Base-by-base conservation (phyloP, 768 basidiomycete genomes). In the Grammothele lineata region DNA sequence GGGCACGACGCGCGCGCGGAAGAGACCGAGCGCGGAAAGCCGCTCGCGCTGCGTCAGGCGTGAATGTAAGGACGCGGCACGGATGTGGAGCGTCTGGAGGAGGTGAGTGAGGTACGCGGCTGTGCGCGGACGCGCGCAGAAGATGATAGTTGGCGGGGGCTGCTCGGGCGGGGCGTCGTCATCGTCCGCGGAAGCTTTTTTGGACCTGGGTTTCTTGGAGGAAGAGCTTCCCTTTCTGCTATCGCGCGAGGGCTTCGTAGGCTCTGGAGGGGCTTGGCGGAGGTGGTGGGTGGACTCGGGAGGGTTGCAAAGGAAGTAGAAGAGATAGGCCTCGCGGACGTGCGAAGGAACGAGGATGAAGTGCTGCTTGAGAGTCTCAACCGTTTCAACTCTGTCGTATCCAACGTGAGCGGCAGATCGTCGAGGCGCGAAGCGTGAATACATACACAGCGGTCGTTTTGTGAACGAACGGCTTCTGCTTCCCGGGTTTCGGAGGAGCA, bases 131-230 rank as follows among this genome's bases (percentile, higher is more conserved):
- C 83, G 85, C 17, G 77, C 78, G 65, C 82, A 93, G 67, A 98
- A 99, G 53, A 99, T 92, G 56, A 99, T 97, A 18, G 94, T 98
- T 1, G 93, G 90, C 15, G 96, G 96, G 2, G 94, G 91, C 53
- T 87, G 85, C 33, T 76, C 73, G 26, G 80, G 73, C n/a, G n/a
- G n/a, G 19, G 77, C 75, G 4, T 75, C 74, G 11, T 77, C 74
- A 17, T 75, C 74, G 36, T 70, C 70, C 23, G 47, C 54, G 7
- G 53, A 37, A 9, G 43, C 14, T 45, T 60, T 59, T 69, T 75
- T 50, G 36, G 66, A 47, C 49, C 58, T 61, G 45, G 60, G 44
- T 40, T 71, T 67, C 23, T 65, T 60, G 32, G 63, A 59, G 34
- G 44, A 51, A 19, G 34, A 67, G 69, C 34, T 48, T n/a, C n/a